These are phyloP conservation scores for Ustilago vetiveriae DNA, from an alignment of 1,284 basidiomycete species.

Conservation along the genomic window DNA sequence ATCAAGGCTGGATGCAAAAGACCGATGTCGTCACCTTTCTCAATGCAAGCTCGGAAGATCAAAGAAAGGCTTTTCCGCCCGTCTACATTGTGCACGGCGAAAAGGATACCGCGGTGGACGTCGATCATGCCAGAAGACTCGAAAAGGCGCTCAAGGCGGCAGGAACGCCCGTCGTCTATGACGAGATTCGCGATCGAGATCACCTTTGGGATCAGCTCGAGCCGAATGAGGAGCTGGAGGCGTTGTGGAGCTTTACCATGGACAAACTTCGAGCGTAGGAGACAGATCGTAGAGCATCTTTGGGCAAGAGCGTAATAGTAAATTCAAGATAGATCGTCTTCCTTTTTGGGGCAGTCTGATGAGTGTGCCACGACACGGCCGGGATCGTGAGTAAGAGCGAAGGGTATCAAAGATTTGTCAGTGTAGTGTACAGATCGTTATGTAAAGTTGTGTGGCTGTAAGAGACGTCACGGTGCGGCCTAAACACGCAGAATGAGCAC, in stretches of 20 bases:
- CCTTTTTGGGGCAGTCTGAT: too few species aligned
- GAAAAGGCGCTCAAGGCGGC: slow-evolving; percentile 30
- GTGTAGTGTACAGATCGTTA: not conserved
- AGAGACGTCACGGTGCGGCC: not conserved
- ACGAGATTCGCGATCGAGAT: slow-evolving; percentile 42
- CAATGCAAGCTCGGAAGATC: slow-evolving; percentile 12
- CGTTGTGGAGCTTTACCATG: slow-evolving; percentile 33
- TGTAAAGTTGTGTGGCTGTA: not conserved
- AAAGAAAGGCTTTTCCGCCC: slow-evolving; percentile 29
- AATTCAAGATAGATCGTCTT: too few species aligned
- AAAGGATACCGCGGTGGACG: slow-evolving; percentile 49
- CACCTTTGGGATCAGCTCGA: slow-evolving; percentile 49
- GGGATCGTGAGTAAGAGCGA: not conserved
- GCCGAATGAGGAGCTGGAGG: slow-evolving; percentile 36
- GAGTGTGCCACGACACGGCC: too few species aligned
- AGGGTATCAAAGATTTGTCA: slow-evolving; percentile 4
- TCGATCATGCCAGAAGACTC: slow-evolving; percentile 40
- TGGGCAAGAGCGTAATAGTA: too few species aligned
- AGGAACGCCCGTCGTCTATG: slow-evolving; percentile 26
- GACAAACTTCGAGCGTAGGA: slow-evolving; percentile 20
- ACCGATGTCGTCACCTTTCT: slow-evolving; percentile 38
- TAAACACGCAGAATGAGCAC: slow-evolving; percentile 70
- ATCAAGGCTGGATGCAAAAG: slow-evolving; percentile 37
- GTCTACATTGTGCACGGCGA: slow-evolving; percentile 54
- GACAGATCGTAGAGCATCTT: not conserved